Base-by-base conservation (phyloP, 1,284 basidiomycete genomes). In the Apiotrichum veenhuisii region DNA sequence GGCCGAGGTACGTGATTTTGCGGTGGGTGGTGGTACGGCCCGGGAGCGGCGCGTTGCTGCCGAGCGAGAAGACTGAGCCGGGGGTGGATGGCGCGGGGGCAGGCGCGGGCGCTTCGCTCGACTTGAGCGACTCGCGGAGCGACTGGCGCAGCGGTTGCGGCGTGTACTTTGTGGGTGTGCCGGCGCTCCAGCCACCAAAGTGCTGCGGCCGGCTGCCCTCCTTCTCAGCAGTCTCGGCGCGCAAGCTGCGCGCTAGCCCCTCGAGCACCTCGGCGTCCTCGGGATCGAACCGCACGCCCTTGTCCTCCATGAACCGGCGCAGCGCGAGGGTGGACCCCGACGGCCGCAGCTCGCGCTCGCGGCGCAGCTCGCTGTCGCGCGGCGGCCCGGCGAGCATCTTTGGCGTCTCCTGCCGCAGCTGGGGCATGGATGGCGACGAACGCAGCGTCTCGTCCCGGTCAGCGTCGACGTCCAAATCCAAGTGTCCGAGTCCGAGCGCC, bases 201-300 rank as follows among this genome's bases (percentile, higher is more conserved):
- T 27, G 23, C 15, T 18, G n/a, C 3, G 34, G 34, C 5, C 18
- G 30, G 30, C 30, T 30, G 52, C 37, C n/a, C n/a, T n/a, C n/a
- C n/a, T n/a, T 23, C 38, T 26, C 36, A 30, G 34, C 37, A 3
- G 58, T 48, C 54, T 71, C 71, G 5, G 64, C 54, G 23, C 65
- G 63, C 30, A 70, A 56, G 43, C 58, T 63, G 3, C 63, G 55
- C 0, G 66, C 66, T n/a, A 75, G 53, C 1, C 60, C 59, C 40
- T 70, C 66, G 43, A 73, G 65, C n/a, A 70, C 61, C 17, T 57
- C 47, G 26, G 68, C 37, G 41, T 74, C 73, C 26, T 70, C 64
- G 4, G 62, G 17, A 5, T 60, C 58, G 36, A 71, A 61, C 8
- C 48, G 57, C 41, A 65, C 69, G 17, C 63, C 64, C 53, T 70